Percentiles rank a stretch among this genome's conserved stretches.
Evolutionary conservation across 176 grass and related monocot genomes (phyloP).

Genomic region (Puya raimondii): DNA sequence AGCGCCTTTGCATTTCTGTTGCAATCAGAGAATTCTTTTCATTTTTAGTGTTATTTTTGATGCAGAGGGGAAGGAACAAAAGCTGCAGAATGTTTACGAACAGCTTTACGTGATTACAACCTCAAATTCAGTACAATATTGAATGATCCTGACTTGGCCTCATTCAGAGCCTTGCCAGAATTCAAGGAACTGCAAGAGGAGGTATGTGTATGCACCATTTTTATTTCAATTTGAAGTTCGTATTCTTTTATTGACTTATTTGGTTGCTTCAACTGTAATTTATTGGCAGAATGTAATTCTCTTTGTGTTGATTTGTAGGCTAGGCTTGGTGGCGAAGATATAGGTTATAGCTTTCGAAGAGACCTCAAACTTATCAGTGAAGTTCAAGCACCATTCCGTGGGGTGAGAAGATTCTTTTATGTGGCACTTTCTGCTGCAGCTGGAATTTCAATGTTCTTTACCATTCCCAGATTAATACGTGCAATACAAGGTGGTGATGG

Average conservation of each 20-base stretch:
- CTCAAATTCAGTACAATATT: conserved; percentile 93
- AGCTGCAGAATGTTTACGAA: conserved; percentile 67
- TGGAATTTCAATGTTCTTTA: conserved; percentile 90
- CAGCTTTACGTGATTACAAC: conserved; percentile 77
- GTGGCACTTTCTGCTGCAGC: conserved; percentile 74
- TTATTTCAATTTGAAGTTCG: too few relatives aligned
- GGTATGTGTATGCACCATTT: conserved; percentile 25
- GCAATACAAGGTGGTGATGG: conserved; percentile 76
- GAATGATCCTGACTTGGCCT: conserved; percentile 81
- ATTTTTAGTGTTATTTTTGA: conserved; percentile 30
- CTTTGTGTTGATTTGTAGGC: conserved; percentile 33
- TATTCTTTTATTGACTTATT: too few relatives aligned
- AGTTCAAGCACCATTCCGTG: conserved; percentile 94
- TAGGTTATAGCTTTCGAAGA: conserved; percentile 83
- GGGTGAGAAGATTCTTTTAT: conserved; percentile 96
- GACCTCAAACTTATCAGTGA: conserved; percentile 98
- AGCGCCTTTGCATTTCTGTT: conserved; percentile 6
- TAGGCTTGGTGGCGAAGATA: conserved; percentile 72
- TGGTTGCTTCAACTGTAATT: too few relatives aligned
- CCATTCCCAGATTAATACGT: conserved; percentile 74
- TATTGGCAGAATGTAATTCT: too few relatives aligned
- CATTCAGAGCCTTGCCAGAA: conserved; percentile 80
- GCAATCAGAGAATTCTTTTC: conserved; percentile 1
- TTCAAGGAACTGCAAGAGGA: conserved; percentile 95
- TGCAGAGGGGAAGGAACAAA: conserved; percentile 82